Base-by-base conservation (phyloP, 192 early-diverging fungal genomes). In the Coemansia sp. region DNA sequence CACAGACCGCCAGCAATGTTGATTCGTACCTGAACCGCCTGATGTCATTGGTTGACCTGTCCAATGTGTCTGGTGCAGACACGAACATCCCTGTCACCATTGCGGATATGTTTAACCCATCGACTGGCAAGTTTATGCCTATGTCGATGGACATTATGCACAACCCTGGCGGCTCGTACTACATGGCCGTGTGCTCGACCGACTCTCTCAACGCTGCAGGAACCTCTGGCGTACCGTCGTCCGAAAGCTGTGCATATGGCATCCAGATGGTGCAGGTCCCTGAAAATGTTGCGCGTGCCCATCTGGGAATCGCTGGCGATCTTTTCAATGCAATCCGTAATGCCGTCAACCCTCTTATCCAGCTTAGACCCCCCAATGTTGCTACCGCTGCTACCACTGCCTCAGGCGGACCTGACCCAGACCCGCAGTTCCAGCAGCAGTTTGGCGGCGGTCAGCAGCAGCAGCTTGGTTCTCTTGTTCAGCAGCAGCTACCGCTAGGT, bases 121-220 rank as follows among this genome's bases (percentile, higher is more conserved):
- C 57, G 13, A 59, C 48, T 6, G 44, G 49, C 61, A 71, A 61
- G 68, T 61, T 64, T 47, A 61, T 58, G 11, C 53, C 51, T 3
- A 30, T 71, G 39, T 48, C 68, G 3, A 47, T 50, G 27, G 38
- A 45, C 42, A 48, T 64, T 0, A 54, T 64, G 30, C 68, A 64
- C 39, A 50, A 45, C 0, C 53, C 56, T 30, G 37, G 33, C 53
- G 45, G 25, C 30, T 4, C 12, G 5, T 69, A 62, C 49, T 71
- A 71, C 54, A 41, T 71, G 18, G 62, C 68, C 11, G 68, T 71
- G 51, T 71, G 68, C 68, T 27, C 62, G 9, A 38, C 64, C 12
- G 52, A 60, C 48, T 59, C 61, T 14, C 57, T 71, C 37, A 38
- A 44, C 6, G 27, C 18, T 24, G 58, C 30, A 17, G 57, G 56